phyloP scores from a whole-genome alignment of 208 protist species.

The Leishmania martiniquensis region DNA sequence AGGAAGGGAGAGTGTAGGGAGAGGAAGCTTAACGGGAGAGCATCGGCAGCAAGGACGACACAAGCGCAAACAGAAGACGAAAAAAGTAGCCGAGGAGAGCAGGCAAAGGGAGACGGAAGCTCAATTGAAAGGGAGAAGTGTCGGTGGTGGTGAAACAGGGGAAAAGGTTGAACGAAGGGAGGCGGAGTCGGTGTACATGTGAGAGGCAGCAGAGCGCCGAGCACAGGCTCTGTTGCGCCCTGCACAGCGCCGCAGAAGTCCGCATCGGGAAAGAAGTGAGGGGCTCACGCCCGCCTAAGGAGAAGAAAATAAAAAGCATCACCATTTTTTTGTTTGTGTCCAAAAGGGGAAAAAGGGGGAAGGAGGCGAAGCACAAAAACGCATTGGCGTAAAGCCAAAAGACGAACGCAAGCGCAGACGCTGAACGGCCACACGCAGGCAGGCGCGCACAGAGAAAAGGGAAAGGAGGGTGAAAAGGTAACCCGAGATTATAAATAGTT shows the following conservation, averaged over 20 bases:
- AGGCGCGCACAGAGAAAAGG: slow-evolving; percentile 5
- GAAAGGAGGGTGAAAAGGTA: slow-evolving; percentile 3
- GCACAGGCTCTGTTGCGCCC: not conserved
- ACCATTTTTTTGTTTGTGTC: not conserved
- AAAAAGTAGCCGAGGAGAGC: slow-evolving; percentile 3
- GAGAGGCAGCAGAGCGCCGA: not conserved
- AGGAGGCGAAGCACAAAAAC: not conserved
- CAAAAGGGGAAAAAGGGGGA: not conserved
- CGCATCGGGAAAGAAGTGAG: not conserved
- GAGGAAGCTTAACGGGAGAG: not conserved
- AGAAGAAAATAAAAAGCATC: not conserved
- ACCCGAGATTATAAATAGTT: not conserved
- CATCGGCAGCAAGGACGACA: not conserved
- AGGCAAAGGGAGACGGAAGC: slow-evolving; percentile 1
- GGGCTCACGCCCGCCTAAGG: not conserved
- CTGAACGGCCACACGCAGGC: not conserved
- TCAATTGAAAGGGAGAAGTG: not conserved
- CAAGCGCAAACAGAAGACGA: not conserved
- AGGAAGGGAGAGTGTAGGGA: not conserved
- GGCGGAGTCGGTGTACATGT: too few relatives aligned
- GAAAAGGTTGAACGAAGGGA: not conserved
- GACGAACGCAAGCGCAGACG: not conserved
- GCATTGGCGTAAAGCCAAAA: not conserved
- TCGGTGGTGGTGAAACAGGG: not conserved
- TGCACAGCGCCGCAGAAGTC: not conserved